phyloP scores from a whole-genome alignment of 177 flowering plant species.

The Tripterygium wilfordii region DNA sequence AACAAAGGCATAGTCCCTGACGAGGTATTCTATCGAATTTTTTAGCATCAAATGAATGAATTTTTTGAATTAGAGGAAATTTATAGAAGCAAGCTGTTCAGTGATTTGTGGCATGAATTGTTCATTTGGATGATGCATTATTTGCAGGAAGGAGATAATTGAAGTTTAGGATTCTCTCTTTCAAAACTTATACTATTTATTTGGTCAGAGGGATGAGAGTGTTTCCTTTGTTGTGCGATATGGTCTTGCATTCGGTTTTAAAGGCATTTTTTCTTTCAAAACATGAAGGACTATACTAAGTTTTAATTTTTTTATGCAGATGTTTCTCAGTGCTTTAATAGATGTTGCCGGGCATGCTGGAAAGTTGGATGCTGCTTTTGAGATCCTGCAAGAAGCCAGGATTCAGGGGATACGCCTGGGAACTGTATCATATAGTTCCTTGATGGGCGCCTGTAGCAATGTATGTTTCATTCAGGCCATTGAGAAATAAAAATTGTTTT shows the following conservation, averaged over 20 bases:
- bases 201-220: too few species aligned
- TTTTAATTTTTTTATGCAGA: conserved; percentile 48
- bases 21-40: conserved; percentile 55
- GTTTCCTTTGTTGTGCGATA: too few species aligned
- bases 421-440: conserved; percentile 69
- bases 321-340: conserved; percentile 85
- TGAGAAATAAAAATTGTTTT: background rate
- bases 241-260: too few species aligned
- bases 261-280: too few species aligned
- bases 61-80: background rate
- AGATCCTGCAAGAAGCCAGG: conserved; percentile 53
- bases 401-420: conserved; percentile 54
- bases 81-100: too few species aligned
- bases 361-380: conserved; percentile 76
- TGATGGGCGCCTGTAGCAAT: conserved; percentile 98
- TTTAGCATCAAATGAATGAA: background rate
- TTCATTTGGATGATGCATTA: background rate
- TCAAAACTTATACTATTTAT: too few species aligned
- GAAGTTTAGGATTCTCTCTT: too few species aligned
- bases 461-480: conserved; percentile 35
- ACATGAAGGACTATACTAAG: too few species aligned
- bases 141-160: too few species aligned
- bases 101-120: too few species aligned
- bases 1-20: conserved; percentile 74
- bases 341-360: conserved; percentile 95